Evolutionary conservation across 1,139 yeast genomes (phyloP).

Genomic region (Suhomyces bolitotheri): DNA sequence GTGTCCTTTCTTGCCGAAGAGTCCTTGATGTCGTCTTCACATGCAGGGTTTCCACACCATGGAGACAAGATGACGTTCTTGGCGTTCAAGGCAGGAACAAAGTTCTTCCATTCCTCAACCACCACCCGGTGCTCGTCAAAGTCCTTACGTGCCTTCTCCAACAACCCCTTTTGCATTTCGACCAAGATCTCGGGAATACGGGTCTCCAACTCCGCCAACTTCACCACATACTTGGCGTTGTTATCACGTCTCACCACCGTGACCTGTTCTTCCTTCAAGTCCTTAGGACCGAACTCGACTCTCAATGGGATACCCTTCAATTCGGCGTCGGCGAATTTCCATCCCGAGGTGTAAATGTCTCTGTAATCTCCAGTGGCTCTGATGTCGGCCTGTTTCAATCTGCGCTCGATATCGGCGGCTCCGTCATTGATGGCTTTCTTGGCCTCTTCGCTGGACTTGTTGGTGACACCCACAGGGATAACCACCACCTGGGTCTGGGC

Average conservation of each 20-base stretch:
- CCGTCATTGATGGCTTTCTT: conserved; percentile 69
- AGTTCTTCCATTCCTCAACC: conserved; percentile 86
- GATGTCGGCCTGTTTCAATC: conserved; percentile 57
- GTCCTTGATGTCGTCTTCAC: conserved; percentile 97
- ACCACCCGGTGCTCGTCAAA: conserved; percentile 80
- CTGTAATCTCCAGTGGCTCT: conserved; percentile 86
- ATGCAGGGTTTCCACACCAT: conserved; percentile 93
- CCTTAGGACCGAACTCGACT: conserved; percentile 95
- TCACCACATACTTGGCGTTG: conserved; percentile 68
- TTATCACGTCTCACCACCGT: conserved; percentile 93
- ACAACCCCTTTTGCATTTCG: conserved; percentile 74
- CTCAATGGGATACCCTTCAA: conserved; percentile 94
- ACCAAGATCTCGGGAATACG: conserved; percentile 76
- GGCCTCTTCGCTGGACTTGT: conserved; percentile 76
- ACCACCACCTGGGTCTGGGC: conserved; percentile 90
- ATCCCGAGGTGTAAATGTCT: conserved; percentile 95
- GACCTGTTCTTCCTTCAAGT: conserved; percentile 74
- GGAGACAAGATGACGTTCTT: conserved; percentile 91
- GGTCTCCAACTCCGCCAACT: conserved; percentile 64
- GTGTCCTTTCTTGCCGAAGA: conserved; percentile 81
- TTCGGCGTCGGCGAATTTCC: conserved; percentile 98
- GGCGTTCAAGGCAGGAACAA: conserved; percentile 87
- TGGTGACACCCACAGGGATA: conserved; percentile 92
- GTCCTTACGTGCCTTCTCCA: conserved; percentile 72
- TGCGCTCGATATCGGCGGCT: conserved; percentile 63